Evolutionary conservation across 495 filamentous ascomycete genomes (phyloP), one percentile per base, ranked within the genome.

Genomic region (Elasticomyces elasticus): DNA sequence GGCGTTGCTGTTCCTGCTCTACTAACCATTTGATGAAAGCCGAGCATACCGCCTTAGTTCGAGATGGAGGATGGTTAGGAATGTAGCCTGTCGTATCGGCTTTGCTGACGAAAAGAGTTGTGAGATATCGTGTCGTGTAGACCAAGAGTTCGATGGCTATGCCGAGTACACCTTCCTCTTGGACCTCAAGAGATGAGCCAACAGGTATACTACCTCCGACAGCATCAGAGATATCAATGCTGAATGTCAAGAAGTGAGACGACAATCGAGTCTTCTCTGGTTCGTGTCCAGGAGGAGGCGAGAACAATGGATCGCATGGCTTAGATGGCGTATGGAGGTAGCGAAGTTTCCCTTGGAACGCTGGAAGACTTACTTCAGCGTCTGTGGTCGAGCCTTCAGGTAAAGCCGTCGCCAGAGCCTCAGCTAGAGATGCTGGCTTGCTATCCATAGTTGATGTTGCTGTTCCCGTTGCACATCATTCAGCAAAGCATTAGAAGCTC

Each of bases 31-130:
- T 71, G 25, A 99, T 71, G 63, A 97, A 96, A 9, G 81, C 79
- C 20, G 80, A 77, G 30, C 80, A 80, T 46, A 95, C 75, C 15
- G 80, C 71, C 64, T 81, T 79, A 26, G 95, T 73, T 0, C 87
- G 80, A 1, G 89, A 95, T 1, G 82, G 77, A 4, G 78, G 78
- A 17, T 77, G 77, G 42, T 75, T 71, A 1, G 77, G 72, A 24
- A 95, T 69, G 60, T 86, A 91, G 43, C 92, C 92, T 1, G 90
- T 95, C 15, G 91, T 95, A 69, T 99, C 92, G 45, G 92, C 92
- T 70, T 99, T 99, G 52, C 88, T 89, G 33, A 99, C 83, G 69
- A 97, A 99, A 30, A 97, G 77, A 31, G 83, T 94, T 4, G 85
- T 94, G 28, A 86, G 77, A 68, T 80, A 78, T 56, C 79, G 79